A percentile compares a stretch with the other conserved stretches of the same genome.
These are phyloP conservation scores for Sclerotinia borealis DNA, from an alignment of 2,329 filamentous ascomycete species.

Conservation along the genomic window DNA sequence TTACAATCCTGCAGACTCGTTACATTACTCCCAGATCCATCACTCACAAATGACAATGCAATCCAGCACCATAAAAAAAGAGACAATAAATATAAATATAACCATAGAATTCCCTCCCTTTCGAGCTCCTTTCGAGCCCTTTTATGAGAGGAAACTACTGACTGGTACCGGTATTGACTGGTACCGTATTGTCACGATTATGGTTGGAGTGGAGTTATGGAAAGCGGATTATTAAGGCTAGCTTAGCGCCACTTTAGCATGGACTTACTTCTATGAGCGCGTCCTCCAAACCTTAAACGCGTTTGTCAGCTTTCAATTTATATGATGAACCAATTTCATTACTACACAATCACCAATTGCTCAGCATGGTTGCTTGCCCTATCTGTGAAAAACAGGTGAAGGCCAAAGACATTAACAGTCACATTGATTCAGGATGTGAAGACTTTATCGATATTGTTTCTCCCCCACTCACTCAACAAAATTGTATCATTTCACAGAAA, in stretches of 20 bases:
- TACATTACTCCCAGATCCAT: too few relatives aligned
- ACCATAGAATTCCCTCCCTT: too few relatives aligned
- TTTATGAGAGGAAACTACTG: too few relatives aligned
- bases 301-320: not conserved
- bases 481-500: conserved; percentile 41
- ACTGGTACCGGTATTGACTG: too few relatives aligned
- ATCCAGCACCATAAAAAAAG: too few relatives aligned
- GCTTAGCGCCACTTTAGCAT: not conserved
- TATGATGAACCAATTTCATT: not conserved
- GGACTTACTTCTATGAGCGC: not conserved
- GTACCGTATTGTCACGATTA: too few relatives aligned
- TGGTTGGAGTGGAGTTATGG: too few relatives aligned
- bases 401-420: conserved; percentile 73
- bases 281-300: not conserved
- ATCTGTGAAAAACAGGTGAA: conserved; percentile 72
- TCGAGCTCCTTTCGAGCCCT: too few relatives aligned
- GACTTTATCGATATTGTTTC: conserved; percentile 52
- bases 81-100: too few relatives aligned
- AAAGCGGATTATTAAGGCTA: too few relatives aligned
- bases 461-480: conserved; percentile 34
- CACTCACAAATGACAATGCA: too few relatives aligned
- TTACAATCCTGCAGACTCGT: too few relatives aligned
- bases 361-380: conserved; percentile 62
- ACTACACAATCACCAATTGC: not conserved
- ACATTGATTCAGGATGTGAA: conserved; percentile 80